Percentiles rank a stretch among this genome's conserved stretches.
phyloP scores from a whole-genome alignment of 441 rosid species.

The Theobroma grandiflorum region DNA sequence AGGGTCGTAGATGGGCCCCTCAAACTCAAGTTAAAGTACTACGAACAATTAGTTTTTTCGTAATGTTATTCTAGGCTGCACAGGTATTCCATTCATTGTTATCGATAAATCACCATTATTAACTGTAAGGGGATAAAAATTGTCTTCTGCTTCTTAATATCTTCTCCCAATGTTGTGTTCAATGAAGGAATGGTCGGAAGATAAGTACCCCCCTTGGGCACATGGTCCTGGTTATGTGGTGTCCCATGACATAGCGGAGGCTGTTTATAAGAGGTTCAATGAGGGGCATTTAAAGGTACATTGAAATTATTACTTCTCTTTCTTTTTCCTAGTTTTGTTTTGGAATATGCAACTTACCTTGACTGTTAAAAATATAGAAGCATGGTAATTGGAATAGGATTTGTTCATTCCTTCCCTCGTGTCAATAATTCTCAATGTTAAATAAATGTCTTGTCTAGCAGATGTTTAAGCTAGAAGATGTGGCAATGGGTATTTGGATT shows the following conservation, averaged over 20 bases:
- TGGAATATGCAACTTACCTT: not conserved
- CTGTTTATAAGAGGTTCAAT: conserved; percentile 64
- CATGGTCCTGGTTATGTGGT: conserved; percentile 98
- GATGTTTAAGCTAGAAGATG: conserved; percentile 99
- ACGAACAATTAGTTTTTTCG: not conserved
- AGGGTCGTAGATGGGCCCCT: not conserved
- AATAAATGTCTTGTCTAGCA: conserved; percentile 30
- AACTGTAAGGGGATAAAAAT: conserved; percentile 2
- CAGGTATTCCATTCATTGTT: not conserved
- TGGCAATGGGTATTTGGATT: conserved; percentile 98
- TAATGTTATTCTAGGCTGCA: not conserved
- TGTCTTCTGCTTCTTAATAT: not conserved
- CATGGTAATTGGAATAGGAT: not conserved
- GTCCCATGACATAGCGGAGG: conserved; percentile 79
- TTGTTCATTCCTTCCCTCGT: conserved; percentile 6
- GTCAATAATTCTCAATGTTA: not conserved
- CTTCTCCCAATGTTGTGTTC: not conserved
- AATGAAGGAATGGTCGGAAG: conserved; percentile 87
- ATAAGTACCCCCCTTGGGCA: conserved; percentile 92
- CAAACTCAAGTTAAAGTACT: not conserved
- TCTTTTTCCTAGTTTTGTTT: not conserved
- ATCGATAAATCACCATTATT: not conserved
- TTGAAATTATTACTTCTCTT: not conserved
- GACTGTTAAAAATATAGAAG: not conserved
- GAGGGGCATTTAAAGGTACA: conserved; percentile 79